Evolutionary conservation across 2,329 filamentous ascomycete species (phyloP), one percentile per base, ranked within the genome.

Genomic region (Botrytis fragariae): DNA sequence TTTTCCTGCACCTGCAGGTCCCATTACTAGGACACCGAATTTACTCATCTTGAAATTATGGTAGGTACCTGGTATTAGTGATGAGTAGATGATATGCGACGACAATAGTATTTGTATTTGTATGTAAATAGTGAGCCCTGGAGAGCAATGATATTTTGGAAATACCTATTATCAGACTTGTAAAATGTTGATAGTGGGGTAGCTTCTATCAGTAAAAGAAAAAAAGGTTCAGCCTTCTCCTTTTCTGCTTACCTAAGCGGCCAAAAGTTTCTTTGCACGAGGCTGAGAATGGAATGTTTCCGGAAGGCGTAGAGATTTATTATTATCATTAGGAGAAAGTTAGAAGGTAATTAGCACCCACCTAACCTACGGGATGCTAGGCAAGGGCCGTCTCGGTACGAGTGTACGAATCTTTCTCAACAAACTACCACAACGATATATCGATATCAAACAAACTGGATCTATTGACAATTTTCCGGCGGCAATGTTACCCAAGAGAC

Each of bases 11-110:
- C 95, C 96, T 32, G 96, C 95, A 74, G 95, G 96, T 82, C 96
- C 96, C 92, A 98, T 97, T 75, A 98, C 91, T 84, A 98, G 91
- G 77, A 93, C 91, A 71, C 96, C 96, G 82, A 95, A 98, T 84
- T 98, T 97, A 84, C 93, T 95, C 94, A 97, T 97, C 77, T 74
- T 85, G 74, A 72, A 51, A 39, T 73, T 51, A 57, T 59, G 29
- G 22, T 22, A 10, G 29, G 10, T 65, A 59, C 54, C 61, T 61
- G 16, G 20, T 54, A 48, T 20, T 22, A 57, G 39, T 54, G 42
- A 45, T 48, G 51, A 35, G n/a, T 71, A 29, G 25, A n/a, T 61
- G 12, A 9, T 42, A 44, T 44, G 37, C n/a, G n/a, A 63, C 39
- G 61, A 5, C 25, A 42, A 22, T 5, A 42, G 37, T 42, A 42